Evolutionary conservation across 2,329 filamentous ascomycete species (phyloP), one percentile per base, ranked within the genome.

Genomic region (Coniochaeta prunicola): DNA sequence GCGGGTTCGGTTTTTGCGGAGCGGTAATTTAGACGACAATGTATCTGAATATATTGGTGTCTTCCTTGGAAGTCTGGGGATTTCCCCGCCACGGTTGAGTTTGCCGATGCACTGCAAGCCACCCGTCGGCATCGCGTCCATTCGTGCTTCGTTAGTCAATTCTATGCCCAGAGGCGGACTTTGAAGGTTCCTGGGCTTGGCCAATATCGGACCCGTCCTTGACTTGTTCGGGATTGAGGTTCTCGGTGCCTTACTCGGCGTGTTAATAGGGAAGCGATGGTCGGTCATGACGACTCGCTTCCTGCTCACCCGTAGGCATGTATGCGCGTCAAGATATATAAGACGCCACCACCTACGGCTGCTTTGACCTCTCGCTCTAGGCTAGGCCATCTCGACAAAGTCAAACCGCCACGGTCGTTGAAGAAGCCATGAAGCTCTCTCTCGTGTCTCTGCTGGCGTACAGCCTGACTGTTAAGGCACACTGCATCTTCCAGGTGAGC

Each of bases 401-500:
- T n/a, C 17, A 4, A 21, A 34, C 19, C 31, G 19, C 13, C 33
- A 28, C 2, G 3, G 8, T 6, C 28, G 36, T 4, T 8, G 19
- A 8, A 36, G 48, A 56, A 65, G 68, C 60, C 57, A 76, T 76
- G 74, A 76, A 74, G 69, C 64, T 73, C 64, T 73, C 71, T 26
- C 54, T 71, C 33, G 58, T 70, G 17, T 64, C 70, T 26, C 59
- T 70, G 48, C 64, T 74, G 59, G 71, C 70, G 9, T 69, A 69
- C 31, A 67, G 70, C 62, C 63, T 72, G 34, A 68, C 73, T 26
- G 73, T 70, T 15, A 69, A 76, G 63, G 74, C 71, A 45, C 74
- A 77, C 61, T 66, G 68, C 63, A 77, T 77, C 68, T 76, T 77
- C 66, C 75, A 77, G 64, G 74, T 75, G 64, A 55, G 68, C 26